Base-by-base conservation (phyloP, 352 stramenopile genomes). In the Globisporangium canariense region DNA sequence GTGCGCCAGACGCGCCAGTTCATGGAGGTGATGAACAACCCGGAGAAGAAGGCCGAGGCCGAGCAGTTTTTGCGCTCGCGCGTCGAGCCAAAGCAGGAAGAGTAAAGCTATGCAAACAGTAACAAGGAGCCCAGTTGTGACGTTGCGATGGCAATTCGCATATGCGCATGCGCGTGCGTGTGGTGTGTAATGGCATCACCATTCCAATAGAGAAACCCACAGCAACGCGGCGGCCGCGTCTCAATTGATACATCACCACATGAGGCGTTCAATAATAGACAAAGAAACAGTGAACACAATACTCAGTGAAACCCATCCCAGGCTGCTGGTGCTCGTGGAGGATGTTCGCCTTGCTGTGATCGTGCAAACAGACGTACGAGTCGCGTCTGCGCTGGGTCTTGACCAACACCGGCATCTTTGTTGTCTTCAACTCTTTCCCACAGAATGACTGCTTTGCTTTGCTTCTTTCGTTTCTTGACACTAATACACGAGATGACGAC, bases 21-120 rank as follows among this genome's bases (percentile, higher is more conserved):
- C 68, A 93, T 93, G 83, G 83, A 91, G 53, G 71, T 84, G 9
- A 93, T 93, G 83, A 93, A 93, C 74, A 78, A 93, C 73, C 83
- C 83, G 6, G 77, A 84, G 18, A 80, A 75, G 34, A 88, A 85
- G 49, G 69, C 78, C 3, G 83, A 93, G 52, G 83, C 83, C n/a
- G 75, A 90, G 65, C 74, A 93, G 66, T 93, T 93, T 65, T 57
- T 91, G 45, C 77, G 76, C 30, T 93, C 83, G 36, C 73, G 83
- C 50, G 83, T 92, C 69, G 70, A 79, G 53, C 59, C 73, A 41
- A 69, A 73, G 51, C 40, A 62, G 54, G 63, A 73, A 7, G 45
- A 59, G 25, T 53, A 34, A 43, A 38, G 34, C 58, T 43, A 41
- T 11, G 30, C 54, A 25, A 20, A 30, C 11, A 22, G 14, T n/a